Conservation (phyloP, 768 basidiomycete genomes). For the Glaciozyma antarctica region DNA sequence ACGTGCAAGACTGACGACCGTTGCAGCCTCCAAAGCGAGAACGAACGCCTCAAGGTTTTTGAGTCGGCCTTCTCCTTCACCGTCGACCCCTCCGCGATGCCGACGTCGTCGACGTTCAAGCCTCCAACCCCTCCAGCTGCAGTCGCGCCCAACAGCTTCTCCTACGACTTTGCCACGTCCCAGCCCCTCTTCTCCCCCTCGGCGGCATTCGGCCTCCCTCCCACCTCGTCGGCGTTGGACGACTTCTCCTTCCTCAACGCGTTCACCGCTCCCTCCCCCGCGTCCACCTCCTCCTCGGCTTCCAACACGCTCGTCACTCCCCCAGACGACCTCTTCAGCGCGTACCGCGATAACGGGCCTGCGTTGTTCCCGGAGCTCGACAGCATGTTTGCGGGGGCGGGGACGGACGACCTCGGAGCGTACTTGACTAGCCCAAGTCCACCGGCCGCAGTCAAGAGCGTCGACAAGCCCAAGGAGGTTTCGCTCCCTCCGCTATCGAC, state of each 20-base stretch:
- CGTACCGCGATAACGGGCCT: conserved; percentile 21
- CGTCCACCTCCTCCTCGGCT: not conserved
- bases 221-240: conserved; percentile 4
- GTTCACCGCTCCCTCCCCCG: conserved; percentile 9
- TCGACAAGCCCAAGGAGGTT: not conserved
- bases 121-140: not conserved
- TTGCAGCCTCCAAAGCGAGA: conserved; percentile 18
- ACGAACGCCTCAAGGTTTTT: conserved; percentile 27
- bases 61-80: conserved; percentile 28
- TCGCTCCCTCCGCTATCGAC: conserved; percentile 1
- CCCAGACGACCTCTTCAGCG: conserved; percentile 7
- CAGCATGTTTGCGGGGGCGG: conserved; percentile 7
- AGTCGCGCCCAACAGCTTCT: not conserved
- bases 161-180: conserved; percentile 1
- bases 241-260: conserved; percentile 11
- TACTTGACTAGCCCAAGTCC: not conserved
- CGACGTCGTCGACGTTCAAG: not conserved
- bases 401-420: not conserved
- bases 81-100: conserved; percentile 15
- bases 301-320: conserved; percentile 3
- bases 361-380: conserved; percentile 22
- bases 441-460: not conserved
- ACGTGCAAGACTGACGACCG: not conserved
- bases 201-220: not conserved
- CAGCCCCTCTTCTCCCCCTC: conserved; percentile 1